phyloP scores from a whole-genome alignment of 2,329 filamentous ascomycete species.

The Verticillium tricorpus region DNA sequence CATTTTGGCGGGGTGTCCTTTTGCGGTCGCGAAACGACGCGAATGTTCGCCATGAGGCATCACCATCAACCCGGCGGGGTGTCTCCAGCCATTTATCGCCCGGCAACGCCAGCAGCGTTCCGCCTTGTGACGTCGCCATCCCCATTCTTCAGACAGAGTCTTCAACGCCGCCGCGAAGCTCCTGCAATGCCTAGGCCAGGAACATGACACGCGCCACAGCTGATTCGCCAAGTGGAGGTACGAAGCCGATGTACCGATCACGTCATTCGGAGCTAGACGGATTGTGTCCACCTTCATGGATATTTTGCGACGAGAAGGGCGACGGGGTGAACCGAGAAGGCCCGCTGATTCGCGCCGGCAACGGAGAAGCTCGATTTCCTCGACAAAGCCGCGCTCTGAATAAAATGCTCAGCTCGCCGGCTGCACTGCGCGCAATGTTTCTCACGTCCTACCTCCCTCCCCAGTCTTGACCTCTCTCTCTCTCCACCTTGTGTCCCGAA shows the following conservation, averaged over 20 bases:
- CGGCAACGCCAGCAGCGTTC: not conserved
- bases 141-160: not conserved
- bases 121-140: not conserved
- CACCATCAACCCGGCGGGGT: not conserved
- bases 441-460: conserved; percentile 1
- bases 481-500: not conserved
- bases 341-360: not conserved
- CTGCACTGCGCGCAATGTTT: not conserved
- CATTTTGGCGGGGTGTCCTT: not conserved
- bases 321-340: not conserved
- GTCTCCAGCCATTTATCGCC: not conserved
- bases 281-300: conserved; percentile 1
- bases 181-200: not conserved
- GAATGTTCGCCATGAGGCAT: not conserved
- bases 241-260: conserved; percentile 16
- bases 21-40: not conserved
- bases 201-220: not conserved
- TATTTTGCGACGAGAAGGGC: not conserved
- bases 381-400: not conserved
- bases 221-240: conserved; percentile 9
- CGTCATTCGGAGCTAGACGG: conserved; percentile 17
- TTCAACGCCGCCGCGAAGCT: not conserved
- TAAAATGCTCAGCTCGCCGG: not conserved
- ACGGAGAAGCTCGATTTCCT: conserved; percentile 7
- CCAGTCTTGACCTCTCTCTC: conserved; percentile 1